These are phyloP conservation scores for Trametes cubensis DNA, from an alignment of 768 basidiomycete species.

Conservation along the genomic window DNA sequence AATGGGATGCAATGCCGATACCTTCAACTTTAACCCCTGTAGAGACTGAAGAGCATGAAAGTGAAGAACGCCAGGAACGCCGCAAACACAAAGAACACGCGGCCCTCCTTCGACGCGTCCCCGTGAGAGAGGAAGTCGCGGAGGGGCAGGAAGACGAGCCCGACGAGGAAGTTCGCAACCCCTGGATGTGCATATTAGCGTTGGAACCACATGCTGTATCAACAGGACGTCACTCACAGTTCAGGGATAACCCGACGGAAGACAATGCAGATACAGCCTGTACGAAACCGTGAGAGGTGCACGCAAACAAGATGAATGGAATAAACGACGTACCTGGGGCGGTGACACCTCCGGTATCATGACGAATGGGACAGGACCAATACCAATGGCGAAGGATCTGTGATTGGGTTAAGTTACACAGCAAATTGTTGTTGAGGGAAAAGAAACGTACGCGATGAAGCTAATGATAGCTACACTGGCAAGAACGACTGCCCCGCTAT, in stretches of 20 bases:
- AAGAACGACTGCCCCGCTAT: conserved; percentile 58
- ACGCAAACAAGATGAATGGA: conserved; percentile 1
- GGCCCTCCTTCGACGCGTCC: conserved; percentile 66
- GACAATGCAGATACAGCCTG: conserved; percentile 83
- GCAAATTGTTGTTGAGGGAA: neutral
- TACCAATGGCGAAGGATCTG: conserved; percentile 86
- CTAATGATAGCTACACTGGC: conserved; percentile 75
- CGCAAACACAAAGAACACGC: conserved; percentile 87
- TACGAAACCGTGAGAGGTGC: conserved; percentile 6
- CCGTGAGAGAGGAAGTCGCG: conserved; percentile 72
- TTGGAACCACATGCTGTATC: neutral
- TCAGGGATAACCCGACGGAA: conserved; percentile 71
- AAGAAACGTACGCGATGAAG: conserved; percentile 72
- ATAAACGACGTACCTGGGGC: conserved; percentile 54
- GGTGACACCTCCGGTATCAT: conserved; percentile 91
- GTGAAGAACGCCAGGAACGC: conserved; percentile 46
- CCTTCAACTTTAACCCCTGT: conserved; percentile 27
- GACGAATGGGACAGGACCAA: conserved; percentile 92
- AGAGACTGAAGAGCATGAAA: conserved; percentile 34
- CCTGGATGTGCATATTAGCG: conserved; percentile 46
- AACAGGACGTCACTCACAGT: conserved; percentile 49
- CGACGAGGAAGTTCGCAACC: conserved; percentile 84
- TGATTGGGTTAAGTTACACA: neutral
- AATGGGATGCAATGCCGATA: neutral
- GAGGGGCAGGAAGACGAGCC: conserved; percentile 82